Conservation (phyloP, 768 basidiomycete species). For the Tricholoma furcatifolium region DNA sequence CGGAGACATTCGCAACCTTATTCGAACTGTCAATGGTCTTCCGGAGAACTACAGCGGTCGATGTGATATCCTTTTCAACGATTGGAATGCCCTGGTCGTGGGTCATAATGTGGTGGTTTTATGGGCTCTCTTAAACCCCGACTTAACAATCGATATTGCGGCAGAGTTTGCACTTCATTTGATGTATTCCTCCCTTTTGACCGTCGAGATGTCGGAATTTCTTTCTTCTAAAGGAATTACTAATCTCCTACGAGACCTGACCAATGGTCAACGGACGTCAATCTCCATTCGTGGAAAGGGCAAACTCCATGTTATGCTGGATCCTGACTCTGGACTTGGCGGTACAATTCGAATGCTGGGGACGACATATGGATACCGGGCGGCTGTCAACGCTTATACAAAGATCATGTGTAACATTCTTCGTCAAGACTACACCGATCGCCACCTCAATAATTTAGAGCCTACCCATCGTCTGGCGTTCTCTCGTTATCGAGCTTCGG, state of each 20-base stretch:
- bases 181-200: constrained; percentile 33
- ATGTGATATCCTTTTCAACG: constrained; percentile 24
- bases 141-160: constrained; percentile 24
- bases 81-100: constrained; percentile 20
- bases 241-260: constrained; percentile 18
- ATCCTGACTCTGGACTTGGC: constrained; percentile 16
- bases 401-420: constrained; percentile 31
- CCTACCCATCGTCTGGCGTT: constrained; percentile 34
- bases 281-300: constrained; percentile 23
- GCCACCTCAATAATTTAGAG: constrained; percentile 30
- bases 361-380: constrained; percentile 20
- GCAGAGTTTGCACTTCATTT: constrained; percentile 31
- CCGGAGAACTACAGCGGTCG: constrained; percentile 21
- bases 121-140: constrained; percentile 24
- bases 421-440: constrained; percentile 37
- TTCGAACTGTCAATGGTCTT: constrained; percentile 27
- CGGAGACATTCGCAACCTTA: constrained; percentile 29
- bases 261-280: constrained; percentile 10
- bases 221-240: constrained; percentile 18
- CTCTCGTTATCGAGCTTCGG: constrained; percentile 25
- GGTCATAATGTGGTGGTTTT: constrained; percentile 24
- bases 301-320: constrained; percentile 19
- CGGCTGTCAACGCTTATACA: constrained; percentile 22
- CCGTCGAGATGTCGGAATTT: constrained; percentile 21
- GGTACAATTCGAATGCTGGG: constrained; percentile 22